phyloP scores from a whole-genome alignment of 2,329 filamentous ascomycete genomes.

The Hypoxylon sp. region DNA sequence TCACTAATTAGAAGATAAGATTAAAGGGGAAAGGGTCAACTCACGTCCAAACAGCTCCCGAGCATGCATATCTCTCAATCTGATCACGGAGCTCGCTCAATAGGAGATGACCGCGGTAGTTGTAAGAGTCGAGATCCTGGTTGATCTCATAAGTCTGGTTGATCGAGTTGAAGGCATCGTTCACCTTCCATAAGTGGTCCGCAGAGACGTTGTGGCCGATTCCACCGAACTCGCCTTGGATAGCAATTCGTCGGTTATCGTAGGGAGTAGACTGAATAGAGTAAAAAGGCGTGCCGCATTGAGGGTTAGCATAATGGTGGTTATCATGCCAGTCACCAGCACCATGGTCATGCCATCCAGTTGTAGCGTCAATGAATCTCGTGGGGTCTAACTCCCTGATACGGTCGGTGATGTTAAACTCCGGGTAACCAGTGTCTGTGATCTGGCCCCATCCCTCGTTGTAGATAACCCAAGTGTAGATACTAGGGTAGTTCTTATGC shows the following conservation, averaged over 20 bases:
- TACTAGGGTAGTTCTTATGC: slow-evolving; percentile 75
- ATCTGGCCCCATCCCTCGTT: slow-evolving; percentile 81
- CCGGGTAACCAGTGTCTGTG: slow-evolving; percentile 64
- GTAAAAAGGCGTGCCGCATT: slow-evolving; percentile 79
- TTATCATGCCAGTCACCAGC: slow-evolving; percentile 79
- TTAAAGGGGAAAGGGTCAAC: slow-evolving; percentile 15
- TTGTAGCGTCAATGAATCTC: slow-evolving; percentile 73
- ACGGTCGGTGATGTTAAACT: slow-evolving; percentile 68
- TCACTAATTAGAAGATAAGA: not conserved
- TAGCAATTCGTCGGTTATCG: slow-evolving; percentile 72
- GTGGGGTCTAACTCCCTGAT: slow-evolving; percentile 73
- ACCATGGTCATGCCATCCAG: slow-evolving; percentile 78
- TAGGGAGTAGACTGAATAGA: slow-evolving; percentile 69
- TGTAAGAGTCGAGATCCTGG: slow-evolving; percentile 71
- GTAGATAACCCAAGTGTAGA: slow-evolving; percentile 78
- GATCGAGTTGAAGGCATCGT: slow-evolving; percentile 70
- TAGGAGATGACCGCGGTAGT: slow-evolving; percentile 74
- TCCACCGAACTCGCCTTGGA: slow-evolving; percentile 81
- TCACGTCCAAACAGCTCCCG: slow-evolving; percentile 76
- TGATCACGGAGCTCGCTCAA: slow-evolving; percentile 74
- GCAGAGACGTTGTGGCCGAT: slow-evolving; percentile 75
- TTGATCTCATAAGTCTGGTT: slow-evolving; percentile 79
- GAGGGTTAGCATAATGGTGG: slow-evolving; percentile 79
- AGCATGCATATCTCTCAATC: slow-evolving; percentile 73
- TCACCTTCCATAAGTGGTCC: slow-evolving; percentile 76